A percentile compares a stretch with the other conserved stretches of the same genome.
Conservation (phyloP, 2,329 filamentous ascomycete species). For the Alternaria novae-zelandiae region DNA sequence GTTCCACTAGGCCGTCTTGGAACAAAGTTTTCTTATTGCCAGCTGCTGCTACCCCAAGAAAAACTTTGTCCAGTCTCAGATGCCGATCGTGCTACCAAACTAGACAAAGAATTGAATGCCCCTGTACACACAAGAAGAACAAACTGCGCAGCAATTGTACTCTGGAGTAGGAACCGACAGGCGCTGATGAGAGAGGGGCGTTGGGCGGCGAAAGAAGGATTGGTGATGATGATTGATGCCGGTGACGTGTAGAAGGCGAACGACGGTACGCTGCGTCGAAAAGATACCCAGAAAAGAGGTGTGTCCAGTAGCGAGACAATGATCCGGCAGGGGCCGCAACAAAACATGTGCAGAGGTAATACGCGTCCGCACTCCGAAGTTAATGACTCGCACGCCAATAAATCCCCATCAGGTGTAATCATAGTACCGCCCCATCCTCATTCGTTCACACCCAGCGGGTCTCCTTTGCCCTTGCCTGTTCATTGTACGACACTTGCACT, state of each 20-base stretch:
- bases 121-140: conserved; percentile 5
- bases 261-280: conserved; percentile 20
- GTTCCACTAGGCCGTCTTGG: conserved; percentile 34
- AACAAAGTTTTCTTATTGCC: conserved; percentile 36
- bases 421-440: conserved; percentile 31
- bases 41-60: conserved; percentile 17
- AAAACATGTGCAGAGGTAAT: conserved; percentile 25
- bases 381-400: conserved; percentile 39
- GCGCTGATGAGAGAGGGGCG: not conserved
- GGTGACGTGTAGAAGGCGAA: conserved; percentile 26
- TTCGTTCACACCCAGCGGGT: conserved; percentile 28
- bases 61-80: conserved; percentile 35
- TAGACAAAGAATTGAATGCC: conserved; percentile 12
- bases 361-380: conserved; percentile 26
- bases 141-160: conserved; percentile 1
- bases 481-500: conserved; percentile 32
- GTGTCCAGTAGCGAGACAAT: conserved; percentile 21
- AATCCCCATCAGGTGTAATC: conserved; percentile 30
- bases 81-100: conserved; percentile 27
- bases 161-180: not conserved
- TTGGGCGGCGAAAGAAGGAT: conserved; percentile 1
- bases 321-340: conserved; percentile 21
- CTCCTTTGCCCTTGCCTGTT: conserved; percentile 34
- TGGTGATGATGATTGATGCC: conserved; percentile 14
- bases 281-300: conserved; percentile 21